These are phyloP conservation scores for Rhododendron vialii DNA, from an alignment of 148 eudicot genomes.

Conservation along the genomic window DNA sequence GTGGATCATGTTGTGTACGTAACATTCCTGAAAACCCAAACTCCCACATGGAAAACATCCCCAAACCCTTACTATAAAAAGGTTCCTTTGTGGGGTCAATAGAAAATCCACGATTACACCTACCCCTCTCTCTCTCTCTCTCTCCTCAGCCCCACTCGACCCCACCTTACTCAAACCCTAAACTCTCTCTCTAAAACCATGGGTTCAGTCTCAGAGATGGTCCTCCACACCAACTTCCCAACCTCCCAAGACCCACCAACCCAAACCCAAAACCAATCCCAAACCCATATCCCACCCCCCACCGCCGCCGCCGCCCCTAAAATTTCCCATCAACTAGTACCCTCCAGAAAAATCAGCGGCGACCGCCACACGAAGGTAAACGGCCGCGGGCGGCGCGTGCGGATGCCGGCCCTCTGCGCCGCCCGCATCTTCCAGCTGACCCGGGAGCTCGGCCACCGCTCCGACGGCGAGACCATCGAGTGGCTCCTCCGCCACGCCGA, in stretches of 20 bases:
- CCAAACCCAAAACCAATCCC: not conserved
- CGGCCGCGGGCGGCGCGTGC: conserved; percentile 39
- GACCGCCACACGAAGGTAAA: conserved; percentile 39
- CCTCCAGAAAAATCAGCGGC: not conserved
- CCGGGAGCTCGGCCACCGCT: conserved; percentile 38
- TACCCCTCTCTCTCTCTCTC: not conserved
- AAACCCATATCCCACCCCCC: not conserved
- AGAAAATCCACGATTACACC: not conserved
- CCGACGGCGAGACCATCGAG: conserved; percentile 46
- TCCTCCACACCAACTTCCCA: not conserved
- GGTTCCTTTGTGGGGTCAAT: conserved; percentile 11
- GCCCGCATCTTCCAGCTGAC: conserved; percentile 42
- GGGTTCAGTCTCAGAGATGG: conserved; percentile 15
- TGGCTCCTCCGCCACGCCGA: conserved; percentile 61
- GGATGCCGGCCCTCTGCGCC: conserved; percentile 36
- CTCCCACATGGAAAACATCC: not conserved
- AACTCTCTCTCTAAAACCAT: not conserved
- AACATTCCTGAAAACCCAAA: too few species aligned
- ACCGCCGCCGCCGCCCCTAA: not conserved
- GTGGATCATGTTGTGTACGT: too few species aligned
- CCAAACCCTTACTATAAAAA: not conserved
- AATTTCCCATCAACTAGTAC: not conserved
- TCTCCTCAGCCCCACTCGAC: not conserved
- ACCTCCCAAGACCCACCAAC: not conserved
- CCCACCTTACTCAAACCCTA: not conserved